phyloP scores from a whole-genome alignment of 2,329 filamentous ascomycete species.

The Orbilia javanica region DNA sequence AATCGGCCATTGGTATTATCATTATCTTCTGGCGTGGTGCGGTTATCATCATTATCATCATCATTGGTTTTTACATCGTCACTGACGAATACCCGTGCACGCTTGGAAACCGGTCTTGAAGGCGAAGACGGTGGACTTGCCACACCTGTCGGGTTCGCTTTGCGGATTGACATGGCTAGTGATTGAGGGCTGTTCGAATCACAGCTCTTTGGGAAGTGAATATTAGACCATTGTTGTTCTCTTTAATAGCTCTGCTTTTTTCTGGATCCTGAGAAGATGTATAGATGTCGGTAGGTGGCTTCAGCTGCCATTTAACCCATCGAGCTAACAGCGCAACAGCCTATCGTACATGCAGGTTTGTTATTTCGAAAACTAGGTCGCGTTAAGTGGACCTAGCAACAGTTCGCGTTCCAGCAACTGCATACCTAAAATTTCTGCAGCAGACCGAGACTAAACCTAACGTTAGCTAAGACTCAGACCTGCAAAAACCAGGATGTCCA shows the following conservation, averaged over 20 bases:
- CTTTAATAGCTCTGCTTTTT: not conserved
- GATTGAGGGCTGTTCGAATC: not conserved
- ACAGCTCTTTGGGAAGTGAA: not conserved
- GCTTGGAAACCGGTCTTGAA: conserved; percentile 48
- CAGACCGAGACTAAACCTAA: not conserved
- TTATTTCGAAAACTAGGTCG: not conserved
- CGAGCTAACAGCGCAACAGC: not conserved
- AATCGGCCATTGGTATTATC: not conserved
- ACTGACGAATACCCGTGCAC: conserved; percentile 30
- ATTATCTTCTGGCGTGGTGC: not conserved
- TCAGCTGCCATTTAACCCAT: not conserved
- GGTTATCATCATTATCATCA: not conserved
- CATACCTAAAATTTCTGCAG: not conserved
- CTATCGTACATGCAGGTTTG: not conserved
- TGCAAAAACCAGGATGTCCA: too few relatives aligned
- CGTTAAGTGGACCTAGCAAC: conserved; percentile 21
- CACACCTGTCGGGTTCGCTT: conserved; percentile 45
- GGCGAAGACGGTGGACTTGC: conserved; percentile 49
- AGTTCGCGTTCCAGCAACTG: not conserved
- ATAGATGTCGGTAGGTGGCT: not conserved
- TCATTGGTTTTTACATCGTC: too few relatives aligned
- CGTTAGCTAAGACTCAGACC: not conserved
- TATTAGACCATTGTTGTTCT: conserved; percentile 5
- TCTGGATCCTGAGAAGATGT: not conserved
- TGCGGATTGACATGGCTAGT: conserved; percentile 44